phyloP scores from a whole-genome alignment of 257 asterid species.

The Solanum neorickii region DNA sequence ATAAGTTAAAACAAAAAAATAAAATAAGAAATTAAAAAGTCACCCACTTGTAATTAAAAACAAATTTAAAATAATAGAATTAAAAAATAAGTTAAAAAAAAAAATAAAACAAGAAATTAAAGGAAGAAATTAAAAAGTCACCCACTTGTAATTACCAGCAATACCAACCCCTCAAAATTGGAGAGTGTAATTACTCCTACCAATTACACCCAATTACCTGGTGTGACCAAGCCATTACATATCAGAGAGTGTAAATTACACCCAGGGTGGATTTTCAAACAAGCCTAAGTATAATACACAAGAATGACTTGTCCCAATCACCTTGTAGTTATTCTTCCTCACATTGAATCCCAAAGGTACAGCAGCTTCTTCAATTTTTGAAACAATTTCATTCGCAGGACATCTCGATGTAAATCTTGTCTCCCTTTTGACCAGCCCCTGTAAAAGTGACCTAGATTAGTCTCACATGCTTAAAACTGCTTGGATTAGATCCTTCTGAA shows the following conservation, averaged over 20 bases:
- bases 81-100: no score
- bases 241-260: background rate
- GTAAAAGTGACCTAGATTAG: background rate
- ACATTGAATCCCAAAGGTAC: slow-evolving; percentile 71
- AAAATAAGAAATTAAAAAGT: background rate
- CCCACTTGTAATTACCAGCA: background rate
- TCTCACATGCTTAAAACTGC: background rate
- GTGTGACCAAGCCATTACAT: background rate
- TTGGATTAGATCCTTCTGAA: background rate
- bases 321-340: slow-evolving; percentile 66
- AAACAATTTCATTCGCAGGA: slow-evolving; percentile 61
- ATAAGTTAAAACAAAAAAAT: no score
- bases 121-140: background rate
- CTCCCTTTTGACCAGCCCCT: slow-evolving; percentile 75
- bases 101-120: no score
- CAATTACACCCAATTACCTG: background rate
- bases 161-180: background rate
- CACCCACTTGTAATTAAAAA: background rate
- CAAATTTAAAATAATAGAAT: background rate
- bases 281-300: background rate
- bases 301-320: slow-evolving; percentile 4
- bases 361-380: slow-evolving; percentile 66
- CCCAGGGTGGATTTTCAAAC: background rate
- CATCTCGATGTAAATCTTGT: slow-evolving; percentile 66
- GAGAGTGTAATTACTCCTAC: background rate